phyloP scores from a whole-genome alignment of 148 eudicot species.

The Selenicereus undatus region DNA sequence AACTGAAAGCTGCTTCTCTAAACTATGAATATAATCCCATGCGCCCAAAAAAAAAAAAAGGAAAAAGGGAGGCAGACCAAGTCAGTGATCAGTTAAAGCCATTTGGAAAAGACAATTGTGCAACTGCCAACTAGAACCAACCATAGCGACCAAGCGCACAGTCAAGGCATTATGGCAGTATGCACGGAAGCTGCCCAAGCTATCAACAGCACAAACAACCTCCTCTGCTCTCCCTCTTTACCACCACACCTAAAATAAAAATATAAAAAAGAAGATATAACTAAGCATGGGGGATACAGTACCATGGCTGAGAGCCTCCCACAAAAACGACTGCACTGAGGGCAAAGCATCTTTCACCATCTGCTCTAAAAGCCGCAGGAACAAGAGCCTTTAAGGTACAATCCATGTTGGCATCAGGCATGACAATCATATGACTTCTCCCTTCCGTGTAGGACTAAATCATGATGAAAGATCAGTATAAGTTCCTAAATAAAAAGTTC shows the following conservation, averaged over 20 bases:
- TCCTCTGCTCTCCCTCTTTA: background rate
- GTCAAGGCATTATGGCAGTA: too few species aligned
- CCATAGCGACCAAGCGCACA: background rate
- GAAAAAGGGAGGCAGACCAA: background rate
- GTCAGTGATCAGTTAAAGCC: background rate
- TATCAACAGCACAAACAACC: background rate
- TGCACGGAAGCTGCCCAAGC: too few species aligned
- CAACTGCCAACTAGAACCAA: slow-evolving; percentile 4
- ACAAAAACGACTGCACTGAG: slow-evolving; percentile 61
- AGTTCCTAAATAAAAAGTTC: background rate
- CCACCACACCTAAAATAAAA: background rate
- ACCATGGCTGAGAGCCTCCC: slow-evolving; percentile 69
- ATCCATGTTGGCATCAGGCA: slow-evolving; percentile 75
- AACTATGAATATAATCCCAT: too few species aligned
- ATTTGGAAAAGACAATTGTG: background rate
- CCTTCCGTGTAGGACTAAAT: slow-evolving; percentile 63
- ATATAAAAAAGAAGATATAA: background rate
- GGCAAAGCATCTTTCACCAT: slow-evolving; percentile 64
- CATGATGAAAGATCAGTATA: too few species aligned
- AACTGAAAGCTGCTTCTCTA: too few species aligned
- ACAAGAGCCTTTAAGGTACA: slow-evolving; percentile 54
- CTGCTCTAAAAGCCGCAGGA: slow-evolving; percentile 74
- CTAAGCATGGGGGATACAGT: slow-evolving; percentile 12
- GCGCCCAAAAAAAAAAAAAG: too few species aligned
- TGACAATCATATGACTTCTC: slow-evolving; percentile 59